These are phyloP conservation scores for Ogataea degrootiae DNA, from an alignment of 805 yeast species.

Conservation along the genomic window DNA sequence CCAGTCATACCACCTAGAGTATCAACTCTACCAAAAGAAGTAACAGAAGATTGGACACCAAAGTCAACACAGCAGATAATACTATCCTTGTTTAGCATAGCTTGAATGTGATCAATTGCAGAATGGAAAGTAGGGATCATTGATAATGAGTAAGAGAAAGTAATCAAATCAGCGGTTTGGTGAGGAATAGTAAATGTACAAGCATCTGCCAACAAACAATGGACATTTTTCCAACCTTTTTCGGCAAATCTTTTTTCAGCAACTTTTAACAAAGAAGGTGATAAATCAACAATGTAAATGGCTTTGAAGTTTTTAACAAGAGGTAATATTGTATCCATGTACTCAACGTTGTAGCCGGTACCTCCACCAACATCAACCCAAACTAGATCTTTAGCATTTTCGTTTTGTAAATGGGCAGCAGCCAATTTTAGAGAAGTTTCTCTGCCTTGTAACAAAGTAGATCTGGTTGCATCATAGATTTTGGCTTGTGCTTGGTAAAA, in stretches of 20 bases:
- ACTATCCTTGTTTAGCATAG: conserved; percentile 51
- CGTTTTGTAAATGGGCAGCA: conserved; percentile 42
- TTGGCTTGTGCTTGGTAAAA: conserved; percentile 76
- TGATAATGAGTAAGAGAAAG: conserved; percentile 76
- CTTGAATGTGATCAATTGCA: conserved; percentile 63
- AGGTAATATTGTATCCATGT: conserved; percentile 56
- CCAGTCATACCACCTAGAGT: conserved; percentile 70
- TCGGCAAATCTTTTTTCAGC: conserved; percentile 55
- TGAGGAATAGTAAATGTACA: conserved; percentile 56
- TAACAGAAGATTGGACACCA: conserved; percentile 67
- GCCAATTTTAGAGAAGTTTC: conserved; percentile 58
- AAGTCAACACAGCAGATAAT: conserved; percentile 71
- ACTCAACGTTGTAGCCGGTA: conserved; percentile 77
- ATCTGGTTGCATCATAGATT: conserved; percentile 70
- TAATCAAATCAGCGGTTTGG: conserved; percentile 59
- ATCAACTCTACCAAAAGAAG: conserved; percentile 62
- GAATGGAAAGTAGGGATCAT: conserved; percentile 85
- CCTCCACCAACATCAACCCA: conserved; percentile 89
- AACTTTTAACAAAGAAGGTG: conserved; percentile 71
- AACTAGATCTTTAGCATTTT: conserved; percentile 40
- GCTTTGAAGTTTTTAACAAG: conserved; percentile 51
- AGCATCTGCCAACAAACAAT: conserved; percentile 70
- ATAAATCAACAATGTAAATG: conserved; percentile 67
- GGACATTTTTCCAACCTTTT: conserved; percentile 53
- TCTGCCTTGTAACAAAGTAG: conserved; percentile 64